These are phyloP conservation scores for Pugionium dolabratum DNA, from an alignment of 345 rosid genomes.

Conservation along the genomic window DNA sequence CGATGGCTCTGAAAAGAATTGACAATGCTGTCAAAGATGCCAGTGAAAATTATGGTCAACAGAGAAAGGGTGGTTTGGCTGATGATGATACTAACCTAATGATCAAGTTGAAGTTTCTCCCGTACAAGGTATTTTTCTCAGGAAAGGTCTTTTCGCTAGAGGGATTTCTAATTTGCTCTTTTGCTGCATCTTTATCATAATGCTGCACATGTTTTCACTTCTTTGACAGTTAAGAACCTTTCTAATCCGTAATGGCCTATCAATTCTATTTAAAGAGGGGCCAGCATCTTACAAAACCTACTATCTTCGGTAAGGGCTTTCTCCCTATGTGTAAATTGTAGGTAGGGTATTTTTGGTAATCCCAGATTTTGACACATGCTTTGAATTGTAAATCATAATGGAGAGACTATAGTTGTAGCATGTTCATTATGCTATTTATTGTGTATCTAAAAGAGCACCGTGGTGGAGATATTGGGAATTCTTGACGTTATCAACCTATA, in stretches of 20 bases:
- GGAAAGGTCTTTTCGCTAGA: conserved; percentile 11
- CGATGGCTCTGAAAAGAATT: conserved; percentile 49
- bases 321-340: background rate
- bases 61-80: conserved; percentile 57
- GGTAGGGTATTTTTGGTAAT: conserved; percentile 8
- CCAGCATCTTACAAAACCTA: conserved; percentile 79
- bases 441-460: conserved; percentile 10
- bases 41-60: conserved; percentile 45
- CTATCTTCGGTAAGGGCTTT: conserved; percentile 60
- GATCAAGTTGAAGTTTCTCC: conserved; percentile 92
- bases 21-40: conserved; percentile 41
- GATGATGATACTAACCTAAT: conserved; percentile 88
- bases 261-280: conserved; percentile 81
- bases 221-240: conserved; percentile 80
- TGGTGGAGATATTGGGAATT: conserved; percentile 3
- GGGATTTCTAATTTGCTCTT: conserved; percentile 14
- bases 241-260: conserved; percentile 90
- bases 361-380: conserved; percentile 14
- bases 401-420: conserved; percentile 13
- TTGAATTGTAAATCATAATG: conserved; percentile 12
- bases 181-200: conserved; percentile 18
- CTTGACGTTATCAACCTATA: conserved; percentile 15
- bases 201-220: conserved; percentile 21
- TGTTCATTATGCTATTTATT: conserved; percentile 13
- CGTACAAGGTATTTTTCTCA: conserved; percentile 68